Evolutionary conservation across 1,139 yeast genomes (phyloP).

Genomic region (Nakaseomyces delphensis): DNA sequence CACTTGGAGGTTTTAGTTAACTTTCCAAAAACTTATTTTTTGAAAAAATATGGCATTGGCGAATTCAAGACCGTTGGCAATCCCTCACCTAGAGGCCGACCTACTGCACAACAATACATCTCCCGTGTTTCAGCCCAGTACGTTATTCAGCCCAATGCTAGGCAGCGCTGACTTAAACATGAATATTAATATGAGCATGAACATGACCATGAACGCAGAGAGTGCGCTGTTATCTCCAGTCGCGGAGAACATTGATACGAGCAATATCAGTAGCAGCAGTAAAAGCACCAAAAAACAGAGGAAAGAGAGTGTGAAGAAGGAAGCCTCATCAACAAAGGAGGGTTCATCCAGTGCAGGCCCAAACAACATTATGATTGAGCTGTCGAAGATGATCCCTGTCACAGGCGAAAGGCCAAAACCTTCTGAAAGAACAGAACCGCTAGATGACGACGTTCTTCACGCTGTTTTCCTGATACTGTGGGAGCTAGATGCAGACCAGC

Average conservation of each 20-base stretch:
- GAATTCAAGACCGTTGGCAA: slow-evolving; percentile 29
- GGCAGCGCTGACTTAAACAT: neutral
- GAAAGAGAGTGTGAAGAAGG: slow-evolving; percentile 2
- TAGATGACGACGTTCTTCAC: slow-evolving; percentile 67
- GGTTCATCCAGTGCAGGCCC: slow-evolving; percentile 7
- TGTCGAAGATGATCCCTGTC: slow-evolving; percentile 69
- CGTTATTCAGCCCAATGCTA: slow-evolving; percentile 12
- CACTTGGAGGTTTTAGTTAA: slow-evolving; percentile 26
- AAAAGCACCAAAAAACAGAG: neutral
- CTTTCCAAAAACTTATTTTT: slow-evolving; percentile 14
- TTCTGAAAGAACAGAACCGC: slow-evolving; percentile 48
- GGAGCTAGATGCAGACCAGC: slow-evolving; percentile 57
- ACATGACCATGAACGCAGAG: slow-evolving; percentile 1
- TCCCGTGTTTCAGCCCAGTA: slow-evolving; percentile 28
- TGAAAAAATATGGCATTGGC: slow-evolving; percentile 28
- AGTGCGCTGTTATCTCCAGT: neutral
- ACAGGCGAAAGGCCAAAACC: slow-evolving; percentile 76
- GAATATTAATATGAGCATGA: slow-evolving; percentile 5
- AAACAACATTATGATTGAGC: slow-evolving; percentile 34
- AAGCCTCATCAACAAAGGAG: slow-evolving; percentile 8
- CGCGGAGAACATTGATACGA: neutral
- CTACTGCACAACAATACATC: slow-evolving; percentile 27
- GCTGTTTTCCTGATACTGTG: slow-evolving; percentile 64
- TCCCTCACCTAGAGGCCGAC: slow-evolving; percentile 28
- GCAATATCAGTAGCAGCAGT: neutral